Evolutionary conservation across 148 eudicot species (phyloP), one percentile per base, ranked within the genome.

Genomic region (Fagopyrum esculentum): DNA sequence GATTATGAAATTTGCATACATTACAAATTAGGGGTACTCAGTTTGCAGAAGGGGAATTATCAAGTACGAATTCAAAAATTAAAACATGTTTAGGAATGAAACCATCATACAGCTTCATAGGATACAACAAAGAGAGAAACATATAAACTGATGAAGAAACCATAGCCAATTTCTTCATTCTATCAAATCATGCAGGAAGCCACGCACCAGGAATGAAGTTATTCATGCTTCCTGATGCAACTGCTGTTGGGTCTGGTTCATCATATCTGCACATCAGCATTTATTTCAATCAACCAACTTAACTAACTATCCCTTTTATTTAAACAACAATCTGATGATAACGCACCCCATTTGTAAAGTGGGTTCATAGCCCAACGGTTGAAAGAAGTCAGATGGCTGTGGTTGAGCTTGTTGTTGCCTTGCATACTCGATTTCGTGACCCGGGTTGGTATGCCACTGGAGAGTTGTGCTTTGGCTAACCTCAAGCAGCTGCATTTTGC

Each of bases 281-380:
- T 11, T 26, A 12, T 3, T 9, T 22, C 11, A 9, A 49, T 64
- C 19, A 73, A 16, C 4, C 17, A 69, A 43, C 13, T 9, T 4
- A 6, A 26, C 22, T 4, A 30, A 30, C 2, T 30, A 30, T 2
- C 35, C 2, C 2, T 30, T 30, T 30, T n/a, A n/a, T 30, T 30
- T 30, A 30, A 30, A 30, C 35, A 30, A 30, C 35, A 30, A 35
- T 35, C 40, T 35, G 8, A 4, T 56, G 61, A n/a, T 2, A n/a
- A 61, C 68, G 15, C 86, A 91, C 97, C 96, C 96, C 63, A 94
- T 94, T 63, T 94, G 98, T 73, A 91, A 83, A 1, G 97, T 94
- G 61, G 97, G 96, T 85, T 92, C 92, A 79, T 95, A 91, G 1
- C 85, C 89, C 76, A 94, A 75, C 30, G 88, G 90, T 63, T 94